Evolutionary conservation across 1,139 yeast genomes (phyloP).

Genomic region (Hemisphaericaspora xylanilytica): DNA sequence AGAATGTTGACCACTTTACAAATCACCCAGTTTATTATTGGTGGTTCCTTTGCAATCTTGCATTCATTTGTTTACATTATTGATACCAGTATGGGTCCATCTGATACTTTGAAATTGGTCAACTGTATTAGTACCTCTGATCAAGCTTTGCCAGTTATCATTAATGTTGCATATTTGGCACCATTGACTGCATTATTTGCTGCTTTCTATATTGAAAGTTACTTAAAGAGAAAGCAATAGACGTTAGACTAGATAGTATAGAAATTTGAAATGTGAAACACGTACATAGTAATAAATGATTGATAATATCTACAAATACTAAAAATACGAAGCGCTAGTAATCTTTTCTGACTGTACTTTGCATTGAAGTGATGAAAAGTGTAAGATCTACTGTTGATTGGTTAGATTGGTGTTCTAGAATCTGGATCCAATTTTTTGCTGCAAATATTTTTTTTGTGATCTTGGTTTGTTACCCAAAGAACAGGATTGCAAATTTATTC

Average conservation of each 20-base stretch:
- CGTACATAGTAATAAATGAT: too few species aligned
- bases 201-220: slow-evolving; percentile 67
- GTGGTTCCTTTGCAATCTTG: slow-evolving; percentile 64
- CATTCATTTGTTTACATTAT: slow-evolving; percentile 63
- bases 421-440: too few species aligned
- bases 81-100: slow-evolving; percentile 30
- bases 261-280: too few species aligned
- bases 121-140: slow-evolving; percentile 61
- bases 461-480: too few species aligned
- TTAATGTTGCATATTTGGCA: slow-evolving; percentile 64
- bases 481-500: too few species aligned
- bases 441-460: too few species aligned
- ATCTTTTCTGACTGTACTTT: too few species aligned
- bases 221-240: slow-evolving; percentile 29
- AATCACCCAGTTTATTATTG: slow-evolving; percentile 67
- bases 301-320: too few species aligned
- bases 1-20: slow-evolving; percentile 65
- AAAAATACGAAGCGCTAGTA: too few species aligned
- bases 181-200: slow-evolving; percentile 72
- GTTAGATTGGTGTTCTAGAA: background rate
- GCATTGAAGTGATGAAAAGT: too few species aligned
- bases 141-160: slow-evolving; percentile 59
- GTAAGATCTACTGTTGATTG: background rate
- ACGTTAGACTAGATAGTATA: too few species aligned
- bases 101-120: slow-evolving; percentile 26